Percentiles rank a stretch among this genome's conserved stretches.
These are phyloP conservation scores for Byssoonygena ceratinophila DNA, from an alignment of 2,329 filamentous ascomycete species.

Conservation along the genomic window DNA sequence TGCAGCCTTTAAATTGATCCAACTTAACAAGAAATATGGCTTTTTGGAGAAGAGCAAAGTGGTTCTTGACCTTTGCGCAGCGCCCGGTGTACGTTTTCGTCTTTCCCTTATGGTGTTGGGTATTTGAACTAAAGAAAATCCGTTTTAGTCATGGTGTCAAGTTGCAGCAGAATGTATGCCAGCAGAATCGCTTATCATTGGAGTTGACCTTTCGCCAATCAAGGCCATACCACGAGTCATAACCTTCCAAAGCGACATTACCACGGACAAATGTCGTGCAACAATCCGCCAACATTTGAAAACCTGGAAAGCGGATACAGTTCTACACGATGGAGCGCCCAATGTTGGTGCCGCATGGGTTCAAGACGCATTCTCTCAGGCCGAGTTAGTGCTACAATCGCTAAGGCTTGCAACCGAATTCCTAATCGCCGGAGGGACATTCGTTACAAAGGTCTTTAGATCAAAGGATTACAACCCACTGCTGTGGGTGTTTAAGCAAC, in stretches of 20 bases:
- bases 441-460: slow-evolving; percentile 94
- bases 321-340: slow-evolving; percentile 91
- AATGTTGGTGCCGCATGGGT: slow-evolving; percentile 98
- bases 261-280: slow-evolving; percentile 86
- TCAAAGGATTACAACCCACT: slow-evolving; percentile 95
- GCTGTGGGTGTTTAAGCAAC: slow-evolving; percentile 94
- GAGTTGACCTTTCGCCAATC: slow-evolving; percentile 88
- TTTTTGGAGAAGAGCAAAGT: slow-evolving; percentile 97
- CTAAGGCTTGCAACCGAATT: slow-evolving; percentile 94
- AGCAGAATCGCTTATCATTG: slow-evolving; percentile 75
- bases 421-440: slow-evolving; percentile 74
- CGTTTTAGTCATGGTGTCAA: slow-evolving; percentile 74
- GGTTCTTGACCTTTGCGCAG: slow-evolving; percentile 91
- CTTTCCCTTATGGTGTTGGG: slow-evolving; percentile 20
- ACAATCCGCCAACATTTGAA: slow-evolving; percentile 85
- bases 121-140: neutral
- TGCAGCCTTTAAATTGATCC: slow-evolving; percentile 95
- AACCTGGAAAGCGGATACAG: slow-evolving; percentile 90
- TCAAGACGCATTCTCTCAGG: slow-evolving; percentile 96
- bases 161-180: slow-evolving; percentile 95
- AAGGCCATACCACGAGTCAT: slow-evolving; percentile 91
- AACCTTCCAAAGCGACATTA: slow-evolving; percentile 95
- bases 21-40: slow-evolving; percentile 98
- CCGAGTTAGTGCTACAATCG: slow-evolving; percentile 78
- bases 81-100: slow-evolving; percentile 61